These are phyloP conservation scores for Telopea speciosissima DNA, from an alignment of 177 flowering plant genomes.

Conservation along the genomic window DNA sequence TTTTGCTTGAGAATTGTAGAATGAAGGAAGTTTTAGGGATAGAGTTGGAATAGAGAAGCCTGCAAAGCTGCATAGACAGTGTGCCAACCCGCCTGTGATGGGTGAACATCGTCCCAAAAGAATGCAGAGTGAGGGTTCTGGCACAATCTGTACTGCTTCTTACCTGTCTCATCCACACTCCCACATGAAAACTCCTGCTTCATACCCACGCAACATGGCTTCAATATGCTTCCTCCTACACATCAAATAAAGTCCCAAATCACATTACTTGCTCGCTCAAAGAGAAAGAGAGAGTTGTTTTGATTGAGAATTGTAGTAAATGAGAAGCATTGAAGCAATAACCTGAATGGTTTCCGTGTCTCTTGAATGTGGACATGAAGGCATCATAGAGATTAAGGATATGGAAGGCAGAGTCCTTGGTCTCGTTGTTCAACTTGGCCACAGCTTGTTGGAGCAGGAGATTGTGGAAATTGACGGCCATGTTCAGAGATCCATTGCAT, in stretches of 20 bases:
- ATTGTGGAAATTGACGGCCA: slow-evolving; percentile 48
- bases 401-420: slow-evolving; percentile 25
- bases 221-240: slow-evolving; percentile 14
- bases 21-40: no score
- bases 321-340: neutral
- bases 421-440: slow-evolving; percentile 37
- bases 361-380: slow-evolving; percentile 39
- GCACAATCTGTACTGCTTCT: slow-evolving; percentile 51
- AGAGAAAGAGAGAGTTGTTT: no score
- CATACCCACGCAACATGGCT: slow-evolving; percentile 64
- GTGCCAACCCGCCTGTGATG: slow-evolving; percentile 64
- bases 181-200: slow-evolving; percentile 39
- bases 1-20: no score
- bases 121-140: slow-evolving; percentile 41
- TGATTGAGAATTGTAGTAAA: no score
- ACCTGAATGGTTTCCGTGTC: slow-evolving; percentile 30
- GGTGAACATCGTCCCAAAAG: slow-evolving; percentile 73
- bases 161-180: slow-evolving; percentile 40
- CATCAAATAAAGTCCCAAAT: no score
- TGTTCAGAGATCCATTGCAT: slow-evolving; percentile 46
- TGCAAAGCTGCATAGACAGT: slow-evolving; percentile 35
- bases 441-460: slow-evolving; percentile 43
- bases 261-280: no score
- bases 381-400: slow-evolving; percentile 49
- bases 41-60: slow-evolving; percentile 28